Base-by-base conservation (phyloP, 805 yeast genomes). In the Allodekkera sacchari region DNA sequence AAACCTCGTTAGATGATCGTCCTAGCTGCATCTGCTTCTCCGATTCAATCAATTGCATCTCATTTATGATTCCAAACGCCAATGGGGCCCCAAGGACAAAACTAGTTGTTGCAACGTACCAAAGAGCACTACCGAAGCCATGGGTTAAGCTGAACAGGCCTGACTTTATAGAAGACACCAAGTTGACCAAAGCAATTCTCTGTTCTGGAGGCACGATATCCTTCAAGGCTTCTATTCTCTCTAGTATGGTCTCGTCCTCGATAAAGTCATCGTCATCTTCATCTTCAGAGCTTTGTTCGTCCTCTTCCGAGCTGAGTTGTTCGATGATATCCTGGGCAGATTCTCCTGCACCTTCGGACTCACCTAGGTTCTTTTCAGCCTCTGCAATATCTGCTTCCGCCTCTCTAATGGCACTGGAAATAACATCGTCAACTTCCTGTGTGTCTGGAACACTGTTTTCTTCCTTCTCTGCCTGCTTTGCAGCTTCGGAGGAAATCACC, bases 1-100 rank as follows among this genome's bases (percentile, higher is more conserved):
- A 62, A 28, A 81, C 71, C 37, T 77, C 87, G 50, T 74, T 78
- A 17, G 87, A 80, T 21, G 45, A 40, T 57, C 78, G 81, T 58
- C 81, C 89, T 52, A 81, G 63, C 36, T 80, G 75, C 70, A 85
- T 77, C 55, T 87, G 92, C 66, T 83, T 85, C 67, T 88, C 96
- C 79, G 84, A 72, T 64, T 88, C 96, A 54, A 79, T 76, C 57
- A 88, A 72, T 66, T 89, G 96, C 55, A 87, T 94, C 65, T 89
- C 96, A 38, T 87, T 77, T 49, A 92, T 68, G 47, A 92, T 83
- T 32, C 95, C 80, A 48, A 92, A 67, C 7, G 95, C 78, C 47
- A 84, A 70, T 42, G 99, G 99, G 28, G 87, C 94, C 55, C 96
- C 96, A 48, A 92, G 66, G 41, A 92, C 71, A 48, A 92, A 64